Evolutionary conservation across 2,329 filamentous ascomycete species (phyloP).

Genomic region (Paraphoma chrysanthemicola): DNA sequence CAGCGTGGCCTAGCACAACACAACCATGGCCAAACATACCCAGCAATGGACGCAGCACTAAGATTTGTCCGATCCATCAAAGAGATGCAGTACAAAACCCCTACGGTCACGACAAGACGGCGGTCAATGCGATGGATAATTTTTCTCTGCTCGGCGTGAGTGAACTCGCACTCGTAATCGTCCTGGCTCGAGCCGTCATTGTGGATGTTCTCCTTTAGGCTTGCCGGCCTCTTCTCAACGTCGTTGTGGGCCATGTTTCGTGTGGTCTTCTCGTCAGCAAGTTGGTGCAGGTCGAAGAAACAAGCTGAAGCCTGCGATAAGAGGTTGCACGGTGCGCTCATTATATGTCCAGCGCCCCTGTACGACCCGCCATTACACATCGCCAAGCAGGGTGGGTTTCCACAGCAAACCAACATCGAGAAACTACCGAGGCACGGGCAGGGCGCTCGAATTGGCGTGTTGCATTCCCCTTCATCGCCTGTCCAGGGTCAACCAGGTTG

Average conservation of each 20-base stretch:
- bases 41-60: slow-evolving; percentile 75
- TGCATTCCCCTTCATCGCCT: slow-evolving; percentile 8
- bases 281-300: slow-evolving; percentile 3
- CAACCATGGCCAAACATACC: slow-evolving; percentile 43
- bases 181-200: slow-evolving; percentile 27
- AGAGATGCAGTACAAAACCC: slow-evolving; percentile 74
- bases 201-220: slow-evolving; percentile 33
- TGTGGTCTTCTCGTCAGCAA: slow-evolving; percentile 1
- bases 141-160: slow-evolving; percentile 66
- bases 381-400: slow-evolving; percentile 18
- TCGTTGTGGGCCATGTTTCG: slow-evolving; percentile 30
- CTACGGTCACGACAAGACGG: slow-evolving; percentile 56
- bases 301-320: slow-evolving; percentile 6
- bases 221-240: slow-evolving; percentile 29
- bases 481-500: slow-evolving; percentile 3
- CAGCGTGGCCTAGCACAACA: too few relatives aligned
- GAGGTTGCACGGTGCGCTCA: slow-evolving; percentile 12
- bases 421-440: slow-evolving; percentile 36
- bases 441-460: slow-evolving; percentile 11
- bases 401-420: slow-evolving; percentile 9
- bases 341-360: slow-evolving; percentile 24
- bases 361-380: slow-evolving; percentile 16
- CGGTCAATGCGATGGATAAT: slow-evolving; percentile 75
- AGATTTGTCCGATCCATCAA: slow-evolving; percentile 83
- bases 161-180: slow-evolving; percentile 54